Evolutionary conservation across 176 grass and related monocot genomes (phyloP).

Genomic region (Melocanna baccifera): DNA sequence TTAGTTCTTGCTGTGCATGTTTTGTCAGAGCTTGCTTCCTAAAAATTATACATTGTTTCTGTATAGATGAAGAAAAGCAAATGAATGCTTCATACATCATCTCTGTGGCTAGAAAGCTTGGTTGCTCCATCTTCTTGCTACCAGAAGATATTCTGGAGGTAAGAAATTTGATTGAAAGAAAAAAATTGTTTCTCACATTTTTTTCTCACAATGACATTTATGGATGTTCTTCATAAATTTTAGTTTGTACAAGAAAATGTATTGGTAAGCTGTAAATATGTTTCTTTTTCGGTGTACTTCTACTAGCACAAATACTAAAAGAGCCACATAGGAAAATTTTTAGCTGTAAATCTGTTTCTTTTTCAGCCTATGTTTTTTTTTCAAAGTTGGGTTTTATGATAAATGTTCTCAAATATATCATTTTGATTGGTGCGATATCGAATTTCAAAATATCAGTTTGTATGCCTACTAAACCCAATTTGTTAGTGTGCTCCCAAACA

Average conservation of each 20-base stretch:
- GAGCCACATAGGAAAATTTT: neutral
- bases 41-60: slow-evolving; percentile 15
- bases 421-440: neutral
- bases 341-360: too few relatives aligned
- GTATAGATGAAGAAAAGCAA: slow-evolving; percentile 85
- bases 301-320: neutral
- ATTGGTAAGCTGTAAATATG: neutral
- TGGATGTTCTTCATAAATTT: neutral
- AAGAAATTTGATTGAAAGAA: neutral
- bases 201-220: neutral
- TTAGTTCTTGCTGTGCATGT: neutral
- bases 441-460: neutral
- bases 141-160: slow-evolving; percentile 97
- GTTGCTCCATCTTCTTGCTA: slow-evolving; percentile 94
- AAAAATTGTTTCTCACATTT: neutral
- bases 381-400: neutral
- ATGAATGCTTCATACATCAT: slow-evolving; percentile 99
- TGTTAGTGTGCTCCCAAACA: neutral
- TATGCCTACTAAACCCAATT: neutral
- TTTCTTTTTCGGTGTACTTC: neutral
- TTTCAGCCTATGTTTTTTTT: neutral
- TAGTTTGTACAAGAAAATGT: neutral
- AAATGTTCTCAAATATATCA: neutral
- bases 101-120: slow-evolving; percentile 93
- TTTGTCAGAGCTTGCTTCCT: slow-evolving; percentile 10